These are phyloP conservation scores for Blastocladiella britannica DNA, from an alignment of 192 early-diverging fungal genomes.

Conservation along the genomic window DNA sequence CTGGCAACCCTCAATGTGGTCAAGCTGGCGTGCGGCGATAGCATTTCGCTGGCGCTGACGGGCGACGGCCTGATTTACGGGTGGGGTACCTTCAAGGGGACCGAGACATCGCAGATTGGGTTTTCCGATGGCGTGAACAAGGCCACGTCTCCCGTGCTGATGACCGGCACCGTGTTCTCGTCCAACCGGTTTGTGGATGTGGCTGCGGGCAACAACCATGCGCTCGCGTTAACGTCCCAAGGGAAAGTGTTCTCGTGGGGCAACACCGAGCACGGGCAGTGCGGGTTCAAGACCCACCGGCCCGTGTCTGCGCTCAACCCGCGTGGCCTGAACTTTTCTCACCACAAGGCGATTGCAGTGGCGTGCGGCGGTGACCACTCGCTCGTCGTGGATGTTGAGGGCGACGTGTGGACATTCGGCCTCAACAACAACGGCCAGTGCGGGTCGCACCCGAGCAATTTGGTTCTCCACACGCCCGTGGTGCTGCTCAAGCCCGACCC, in stretches of 20 bases:
- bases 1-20: slow-evolving; percentile 52
- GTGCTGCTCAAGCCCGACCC: slow-evolving; percentile 27
- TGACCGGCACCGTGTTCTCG: slow-evolving; percentile 29
- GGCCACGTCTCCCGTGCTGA: slow-evolving; percentile 37
- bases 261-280: slow-evolving; percentile 66
- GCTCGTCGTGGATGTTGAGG: slow-evolving; percentile 48
- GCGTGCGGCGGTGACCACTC: slow-evolving; percentile 68
- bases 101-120: neutral
- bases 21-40: slow-evolving; percentile 65
- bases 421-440: slow-evolving; percentile 82
- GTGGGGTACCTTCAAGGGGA: slow-evolving; percentile 64
- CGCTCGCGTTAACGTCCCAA: slow-evolving; percentile 44
- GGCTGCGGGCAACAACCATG: slow-evolving; percentile 67
- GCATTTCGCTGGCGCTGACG: slow-evolving; percentile 54
- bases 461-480: slow-evolving; percentile 13
- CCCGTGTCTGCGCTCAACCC: slow-evolving; percentile 21
- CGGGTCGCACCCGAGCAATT: slow-evolving; percentile 28
- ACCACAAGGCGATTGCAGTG: slow-evolving; percentile 39
- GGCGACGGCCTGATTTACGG: slow-evolving; percentile 57
- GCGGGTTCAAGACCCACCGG: slow-evolving; percentile 49
- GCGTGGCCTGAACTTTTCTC: slow-evolving; percentile 26
- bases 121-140: slow-evolving; percentile 16
- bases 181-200: slow-evolving; percentile 48
- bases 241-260: slow-evolving; percentile 79
- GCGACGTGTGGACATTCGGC: slow-evolving; percentile 58